Evolutionary conservation across 768 basidiomycete genomes (phyloP), one percentile per base, ranked within the genome.

Genomic region (Pisolithus orientalis): DNA sequence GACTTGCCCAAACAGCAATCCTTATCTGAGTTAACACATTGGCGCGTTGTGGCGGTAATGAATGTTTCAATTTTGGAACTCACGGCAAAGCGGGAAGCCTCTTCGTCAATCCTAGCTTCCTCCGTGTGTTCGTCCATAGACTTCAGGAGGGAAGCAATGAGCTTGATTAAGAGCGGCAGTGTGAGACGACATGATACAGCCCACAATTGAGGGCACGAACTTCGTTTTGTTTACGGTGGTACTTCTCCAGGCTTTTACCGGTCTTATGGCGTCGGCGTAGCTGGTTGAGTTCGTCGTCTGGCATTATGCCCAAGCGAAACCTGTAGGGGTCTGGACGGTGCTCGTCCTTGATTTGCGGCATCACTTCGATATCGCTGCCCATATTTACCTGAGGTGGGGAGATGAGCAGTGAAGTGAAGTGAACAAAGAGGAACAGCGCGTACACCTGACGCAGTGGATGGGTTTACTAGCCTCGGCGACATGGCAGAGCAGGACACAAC

Each of bases 91-190:
- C 87, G 84, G 37, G 78, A 74, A 29, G 77, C 75, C 34, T 85
- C 80, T 64, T 85, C 86, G 31, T 84, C 82, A 11, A 77, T 75
- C 54, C 75, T 79, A 14, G 92, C 93, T 60, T 95, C 90, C 47
- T 82, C 79, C 0, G 91, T 91, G 62, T 94, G 89, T 32, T 86
- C 84, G 34, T 92, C 88, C 81, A 98, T 87, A 1, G 93, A 81
- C 68, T 95, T 96, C 32, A 98, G 78, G 55, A 97, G 70, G n/a
- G 82, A 79, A n/a, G 71, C 65, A 56, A 98, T 95, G 53, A 94
- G 85, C 88, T 95, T 21, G 14, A 46, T 27, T 3, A 29, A 29
- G 9, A 25, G n/a, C 8, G 28, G 46, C 8, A 21, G 1, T 37
- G 25, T 47, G 61, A 40, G 17, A 54, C n/a, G 45, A 56, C 28